Percentiles rank a stretch among this genome's conserved stretches.
phyloP scores from a whole-genome alignment of 805 yeast genomes.

The Myxozyma udenii region DNA sequence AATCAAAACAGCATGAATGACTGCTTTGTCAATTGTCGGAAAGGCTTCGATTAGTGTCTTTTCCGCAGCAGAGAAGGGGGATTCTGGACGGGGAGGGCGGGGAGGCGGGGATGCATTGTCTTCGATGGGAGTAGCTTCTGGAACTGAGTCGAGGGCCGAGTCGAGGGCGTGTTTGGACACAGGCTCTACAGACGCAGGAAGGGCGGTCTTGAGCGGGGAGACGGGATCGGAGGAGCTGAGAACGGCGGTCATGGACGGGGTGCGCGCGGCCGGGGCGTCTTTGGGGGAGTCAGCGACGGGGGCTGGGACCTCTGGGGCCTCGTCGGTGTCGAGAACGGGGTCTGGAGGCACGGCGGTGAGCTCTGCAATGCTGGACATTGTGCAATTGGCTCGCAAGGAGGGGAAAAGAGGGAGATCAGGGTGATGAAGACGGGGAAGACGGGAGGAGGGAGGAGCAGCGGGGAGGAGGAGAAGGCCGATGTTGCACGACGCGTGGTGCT shows the following conservation, averaged over 20 bases:
- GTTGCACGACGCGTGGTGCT: no score
- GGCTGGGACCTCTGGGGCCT: not conserved
- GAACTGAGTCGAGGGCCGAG: not conserved
- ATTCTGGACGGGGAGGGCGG: slow-evolving; percentile 58
- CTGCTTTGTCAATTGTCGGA: slow-evolving; percentile 69
- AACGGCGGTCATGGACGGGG: slow-evolving; percentile 28
- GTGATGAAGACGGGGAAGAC: no score
- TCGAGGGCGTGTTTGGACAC: not conserved
- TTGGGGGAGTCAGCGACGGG: not conserved
- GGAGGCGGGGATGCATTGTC: slow-evolving; percentile 42
- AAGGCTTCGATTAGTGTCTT: slow-evolving; percentile 78
- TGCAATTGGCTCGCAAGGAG: not conserved
- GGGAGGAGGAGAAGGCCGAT: no score
- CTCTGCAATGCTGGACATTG: slow-evolving; percentile 4
- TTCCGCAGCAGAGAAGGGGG: slow-evolving; percentile 54
- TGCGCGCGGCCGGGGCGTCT: slow-evolving; percentile 6
- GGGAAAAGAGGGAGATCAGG: not conserved
- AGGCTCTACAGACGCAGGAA: not conserved
- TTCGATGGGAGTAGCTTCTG: slow-evolving; percentile 20
- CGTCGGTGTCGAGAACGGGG: not conserved
- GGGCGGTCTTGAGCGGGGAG: slow-evolving; percentile 8
- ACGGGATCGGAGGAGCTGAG: slow-evolving; percentile 23
- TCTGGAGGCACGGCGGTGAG: not conserved
- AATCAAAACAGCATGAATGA: slow-evolving; percentile 73
- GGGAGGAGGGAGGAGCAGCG: no score